A percentile compares a stretch with the other conserved stretches of the same genome.
phyloP scores from a whole-genome alignment of 306 rosid genomes.

The Purshia tridentata region DNA sequence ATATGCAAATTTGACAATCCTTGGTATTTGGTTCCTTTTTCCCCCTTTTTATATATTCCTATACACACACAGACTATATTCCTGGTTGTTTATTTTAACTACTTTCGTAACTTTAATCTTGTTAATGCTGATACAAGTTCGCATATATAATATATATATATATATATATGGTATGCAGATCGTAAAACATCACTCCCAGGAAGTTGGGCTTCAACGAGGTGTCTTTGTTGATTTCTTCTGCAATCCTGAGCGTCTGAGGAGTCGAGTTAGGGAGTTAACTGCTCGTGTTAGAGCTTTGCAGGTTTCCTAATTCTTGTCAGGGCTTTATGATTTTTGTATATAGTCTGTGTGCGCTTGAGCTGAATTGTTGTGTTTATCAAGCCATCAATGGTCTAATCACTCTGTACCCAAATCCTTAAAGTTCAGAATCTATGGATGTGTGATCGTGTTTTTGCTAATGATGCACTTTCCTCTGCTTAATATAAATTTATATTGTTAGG shows the following conservation, averaged over 20 bases:
- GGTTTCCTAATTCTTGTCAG: slow-evolving; percentile 44
- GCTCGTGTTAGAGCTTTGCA: slow-evolving; percentile 85
- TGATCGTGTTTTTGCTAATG: no score
- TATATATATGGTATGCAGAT: slow-evolving; percentile 49
- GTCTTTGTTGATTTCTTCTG: slow-evolving; percentile 94
- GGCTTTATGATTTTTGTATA: slow-evolving; percentile 17
- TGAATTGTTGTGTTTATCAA: background rate
- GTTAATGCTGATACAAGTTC: background rate
- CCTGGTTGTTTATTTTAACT: background rate
- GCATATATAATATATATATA: background rate
- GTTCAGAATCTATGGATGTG: background rate
- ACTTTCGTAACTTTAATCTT: background rate
- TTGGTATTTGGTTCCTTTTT: no score
- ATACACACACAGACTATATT: background rate
- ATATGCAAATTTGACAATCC: background rate
- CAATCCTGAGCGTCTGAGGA: slow-evolving; percentile 85
- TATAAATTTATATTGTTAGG: no score
- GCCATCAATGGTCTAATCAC: background rate
- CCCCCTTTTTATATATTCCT: no score
- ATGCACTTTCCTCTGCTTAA: no score
- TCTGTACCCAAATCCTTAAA: no score
- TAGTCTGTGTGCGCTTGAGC: background rate
- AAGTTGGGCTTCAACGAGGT: slow-evolving; percentile 79
- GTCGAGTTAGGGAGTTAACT: slow-evolving; percentile 79
- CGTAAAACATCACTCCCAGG: slow-evolving; percentile 88